Conservation (phyloP, 805 yeast genomes). For the Phaffomyces thermotolerans region DNA sequence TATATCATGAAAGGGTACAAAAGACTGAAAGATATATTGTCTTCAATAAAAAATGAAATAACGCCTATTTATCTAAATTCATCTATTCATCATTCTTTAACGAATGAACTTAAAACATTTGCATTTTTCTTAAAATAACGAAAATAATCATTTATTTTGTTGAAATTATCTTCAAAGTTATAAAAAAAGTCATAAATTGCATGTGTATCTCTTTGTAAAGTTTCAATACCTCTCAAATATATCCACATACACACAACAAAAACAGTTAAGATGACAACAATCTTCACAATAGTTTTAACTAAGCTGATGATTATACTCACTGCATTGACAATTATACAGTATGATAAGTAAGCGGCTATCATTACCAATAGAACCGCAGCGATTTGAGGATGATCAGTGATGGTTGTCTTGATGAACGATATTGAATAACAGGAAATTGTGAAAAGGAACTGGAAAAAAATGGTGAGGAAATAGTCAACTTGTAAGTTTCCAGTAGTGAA, state of each 20-base stretch:
- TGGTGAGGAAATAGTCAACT: conserved; percentile 16
- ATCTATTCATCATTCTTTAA: background rate
- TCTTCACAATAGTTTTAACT: conserved; percentile 21
- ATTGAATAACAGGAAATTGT: conserved; percentile 3
- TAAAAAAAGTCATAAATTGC: background rate
- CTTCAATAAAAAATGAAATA: too few relatives aligned
- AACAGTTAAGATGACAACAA: conserved; percentile 19
- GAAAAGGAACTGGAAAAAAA: background rate
- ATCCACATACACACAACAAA: conserved; percentile 20
- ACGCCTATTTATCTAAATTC: too few relatives aligned
- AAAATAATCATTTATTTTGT: background rate
- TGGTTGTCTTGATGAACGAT: conserved; percentile 16
- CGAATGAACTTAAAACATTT: background rate
- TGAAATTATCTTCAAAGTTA: background rate
- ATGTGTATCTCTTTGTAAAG: conserved; percentile 47
- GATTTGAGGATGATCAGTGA: conserved; percentile 26
- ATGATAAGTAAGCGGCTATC: conserved; percentile 18
- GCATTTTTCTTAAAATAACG: background rate
- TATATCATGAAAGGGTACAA: too few relatives aligned
- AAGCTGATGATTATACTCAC: conserved; percentile 15
- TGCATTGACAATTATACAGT: conserved; percentile 26
- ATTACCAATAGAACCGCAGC: conserved; percentile 19
- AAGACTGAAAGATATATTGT: too few relatives aligned
- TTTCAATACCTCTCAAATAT: conserved; percentile 34
- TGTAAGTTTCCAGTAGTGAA: conserved; percentile 17